A percentile compares a stretch with the other conserved stretches of the same genome.
Evolutionary conservation across 495 filamentous ascomycete genomes (phyloP).

Genomic region (Penicillium cataractarum): DNA sequence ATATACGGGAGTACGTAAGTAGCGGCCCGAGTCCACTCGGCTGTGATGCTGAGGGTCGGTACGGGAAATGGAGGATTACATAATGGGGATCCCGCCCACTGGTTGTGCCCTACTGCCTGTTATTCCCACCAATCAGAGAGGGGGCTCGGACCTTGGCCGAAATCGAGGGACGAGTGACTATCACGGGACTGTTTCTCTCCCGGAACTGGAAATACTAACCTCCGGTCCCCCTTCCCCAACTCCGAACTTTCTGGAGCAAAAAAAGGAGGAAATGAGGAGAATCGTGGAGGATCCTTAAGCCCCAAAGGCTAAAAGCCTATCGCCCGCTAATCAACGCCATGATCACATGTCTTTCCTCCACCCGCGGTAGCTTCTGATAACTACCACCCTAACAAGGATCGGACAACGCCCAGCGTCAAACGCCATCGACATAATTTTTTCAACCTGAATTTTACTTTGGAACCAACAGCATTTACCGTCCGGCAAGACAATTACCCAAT

Average conservation of each 20-base stretch:
- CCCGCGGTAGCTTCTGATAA: conserved; percentile 5
- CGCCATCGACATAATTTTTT: not conserved
- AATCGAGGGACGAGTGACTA: not conserved
- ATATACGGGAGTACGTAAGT: not conserved
- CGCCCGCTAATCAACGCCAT: not conserved
- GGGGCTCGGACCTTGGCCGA: conserved; percentile 1
- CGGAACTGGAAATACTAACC: not conserved
- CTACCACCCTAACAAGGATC: conserved; percentile 2
- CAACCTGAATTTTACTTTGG: not conserved
- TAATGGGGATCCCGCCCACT: not conserved
- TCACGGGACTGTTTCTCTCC: not conserved
- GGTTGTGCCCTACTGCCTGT: not conserved
- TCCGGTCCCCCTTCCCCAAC: not conserved
- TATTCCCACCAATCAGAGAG: not conserved
- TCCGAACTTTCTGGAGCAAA: not conserved
- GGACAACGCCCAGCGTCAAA: not conserved
- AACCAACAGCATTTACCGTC: not conserved
- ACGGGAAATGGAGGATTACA: not conserved
- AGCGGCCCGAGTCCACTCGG: not conserved
- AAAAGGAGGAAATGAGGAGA: not conserved
- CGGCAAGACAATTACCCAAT: not conserved
- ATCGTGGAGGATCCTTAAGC: not conserved
- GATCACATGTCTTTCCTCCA: not conserved
- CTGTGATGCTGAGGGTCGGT: not conserved
- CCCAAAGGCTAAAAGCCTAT: conserved; percentile 1